A percentile compares a stretch with the other conserved stretches of the same genome.
phyloP scores from a whole-genome alignment of 345 rosid species.

The Gossypium longicalyx region DNA sequence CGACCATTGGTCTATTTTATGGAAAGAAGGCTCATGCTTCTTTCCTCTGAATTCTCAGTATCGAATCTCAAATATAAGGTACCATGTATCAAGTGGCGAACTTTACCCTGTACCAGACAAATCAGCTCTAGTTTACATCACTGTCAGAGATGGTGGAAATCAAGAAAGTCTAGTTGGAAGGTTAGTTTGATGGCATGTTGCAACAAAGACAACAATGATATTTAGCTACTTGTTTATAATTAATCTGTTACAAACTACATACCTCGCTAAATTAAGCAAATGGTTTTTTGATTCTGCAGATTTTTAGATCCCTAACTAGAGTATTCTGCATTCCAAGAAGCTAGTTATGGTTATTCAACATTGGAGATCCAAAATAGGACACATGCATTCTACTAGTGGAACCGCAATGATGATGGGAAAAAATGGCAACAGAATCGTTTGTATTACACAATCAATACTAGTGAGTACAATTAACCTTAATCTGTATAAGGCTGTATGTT shows the following conservation, averaged over 20 bases:
- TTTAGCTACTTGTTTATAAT: too few relatives aligned
- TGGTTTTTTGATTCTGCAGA: constrained; percentile 24
- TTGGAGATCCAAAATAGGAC: constrained; percentile 75
- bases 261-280: too few relatives aligned
- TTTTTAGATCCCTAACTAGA: constrained; percentile 85
- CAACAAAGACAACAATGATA: too few relatives aligned
- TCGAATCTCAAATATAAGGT: constrained; percentile 71
- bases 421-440: constrained; percentile 59
- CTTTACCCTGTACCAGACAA: constrained; percentile 59
- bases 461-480: constrained; percentile 19
- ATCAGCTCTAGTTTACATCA: constrained; percentile 80
- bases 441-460: constrained; percentile 68
- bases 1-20: neutral
- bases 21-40: neutral
- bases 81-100: constrained; percentile 63
- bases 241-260: too few relatives aligned
- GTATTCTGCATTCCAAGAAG: constrained; percentile 89
- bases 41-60: constrained; percentile 36
- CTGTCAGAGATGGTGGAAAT: constrained; percentile 93
- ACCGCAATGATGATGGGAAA: constrained; percentile 84
- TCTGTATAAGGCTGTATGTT: too few relatives aligned
- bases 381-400: constrained; percentile 86
- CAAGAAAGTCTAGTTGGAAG: constrained; percentile 23
- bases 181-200: neutral
- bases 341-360: constrained; percentile 90